These are phyloP conservation scores for Eimeria maxima DNA, from an alignment of 169 alveolate genomes.

Conservation along the genomic window DNA sequence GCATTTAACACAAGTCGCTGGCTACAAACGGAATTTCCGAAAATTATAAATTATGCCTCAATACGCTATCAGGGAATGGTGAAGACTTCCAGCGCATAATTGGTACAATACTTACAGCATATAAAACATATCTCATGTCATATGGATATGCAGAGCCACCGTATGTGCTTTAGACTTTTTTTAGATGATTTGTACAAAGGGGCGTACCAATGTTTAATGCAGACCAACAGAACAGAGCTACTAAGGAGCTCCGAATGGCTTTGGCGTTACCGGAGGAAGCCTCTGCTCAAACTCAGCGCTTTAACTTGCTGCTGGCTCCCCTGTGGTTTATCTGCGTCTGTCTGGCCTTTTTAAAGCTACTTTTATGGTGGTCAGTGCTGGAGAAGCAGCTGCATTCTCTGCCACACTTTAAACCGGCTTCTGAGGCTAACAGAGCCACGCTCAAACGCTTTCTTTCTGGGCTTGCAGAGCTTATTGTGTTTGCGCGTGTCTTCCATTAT, in stretches of 20 bases:
- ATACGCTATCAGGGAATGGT: not conserved
- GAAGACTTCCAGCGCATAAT: not conserved
- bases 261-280: slow-evolving; percentile 44
- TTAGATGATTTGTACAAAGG: too few species aligned
- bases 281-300: not conserved
- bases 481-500: too few species aligned
- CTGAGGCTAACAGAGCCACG: too few species aligned
- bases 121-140: not conserved
- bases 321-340: slow-evolving; percentile 23
- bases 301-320: slow-evolving; percentile 24
- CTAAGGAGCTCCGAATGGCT: slow-evolving; percentile 43
- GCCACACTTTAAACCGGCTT: not conserved
- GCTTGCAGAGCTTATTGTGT: not conserved
- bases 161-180: not conserved
- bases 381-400: not conserved
- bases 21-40: not conserved
- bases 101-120: not conserved
- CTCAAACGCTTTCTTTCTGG: too few species aligned
- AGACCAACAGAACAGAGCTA: slow-evolving; percentile 29
- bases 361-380: slow-evolving; percentile 57
- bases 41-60: not conserved
- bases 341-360: not conserved
- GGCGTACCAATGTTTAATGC: not conserved
- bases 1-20: not conserved
- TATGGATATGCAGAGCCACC: not conserved